A percentile compares a stretch with the other conserved stretches of the same genome.
phyloP scores from a whole-genome alignment of 306 rosid genomes.

The Cicer bijugum region DNA sequence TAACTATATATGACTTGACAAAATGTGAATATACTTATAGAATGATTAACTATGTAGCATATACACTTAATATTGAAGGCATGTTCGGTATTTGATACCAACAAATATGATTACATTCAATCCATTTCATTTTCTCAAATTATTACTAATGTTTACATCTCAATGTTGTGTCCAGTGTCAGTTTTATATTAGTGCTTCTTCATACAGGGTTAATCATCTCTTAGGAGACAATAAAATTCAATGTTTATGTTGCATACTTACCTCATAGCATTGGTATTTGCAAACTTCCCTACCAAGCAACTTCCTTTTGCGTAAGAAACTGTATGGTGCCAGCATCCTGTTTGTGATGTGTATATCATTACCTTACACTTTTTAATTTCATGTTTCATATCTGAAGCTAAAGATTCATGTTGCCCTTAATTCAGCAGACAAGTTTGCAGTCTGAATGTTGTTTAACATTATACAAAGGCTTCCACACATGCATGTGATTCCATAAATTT shows the following conservation, averaged over 20 bases:
- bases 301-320: conserved; percentile 23
- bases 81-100: no score
- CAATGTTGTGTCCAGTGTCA: no score
- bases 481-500: no score
- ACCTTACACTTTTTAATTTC: conserved; percentile 30
- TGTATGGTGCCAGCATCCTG: conserved; percentile 27
- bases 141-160: no score
- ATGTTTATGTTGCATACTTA: conserved; percentile 30
- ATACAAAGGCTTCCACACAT: conserved; percentile 41
- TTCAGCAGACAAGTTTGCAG: conserved; percentile 38
- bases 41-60: neutral
- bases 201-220: neutral
- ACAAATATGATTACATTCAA: no score
- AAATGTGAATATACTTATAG: neutral
- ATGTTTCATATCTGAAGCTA: conserved; percentile 30
- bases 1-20: neutral
- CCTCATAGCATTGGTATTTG: neutral
- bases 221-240: neutral
- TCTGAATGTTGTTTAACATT: conserved; percentile 3
- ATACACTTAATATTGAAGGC: no score
- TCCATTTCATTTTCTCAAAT: no score
- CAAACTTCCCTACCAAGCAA: conserved; percentile 24
- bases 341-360: neutral
- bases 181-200: no score
- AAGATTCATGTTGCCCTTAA: conserved; percentile 26